Conservation (phyloP, 257 asterid genomes). For the Solanum peruvianum region DNA sequence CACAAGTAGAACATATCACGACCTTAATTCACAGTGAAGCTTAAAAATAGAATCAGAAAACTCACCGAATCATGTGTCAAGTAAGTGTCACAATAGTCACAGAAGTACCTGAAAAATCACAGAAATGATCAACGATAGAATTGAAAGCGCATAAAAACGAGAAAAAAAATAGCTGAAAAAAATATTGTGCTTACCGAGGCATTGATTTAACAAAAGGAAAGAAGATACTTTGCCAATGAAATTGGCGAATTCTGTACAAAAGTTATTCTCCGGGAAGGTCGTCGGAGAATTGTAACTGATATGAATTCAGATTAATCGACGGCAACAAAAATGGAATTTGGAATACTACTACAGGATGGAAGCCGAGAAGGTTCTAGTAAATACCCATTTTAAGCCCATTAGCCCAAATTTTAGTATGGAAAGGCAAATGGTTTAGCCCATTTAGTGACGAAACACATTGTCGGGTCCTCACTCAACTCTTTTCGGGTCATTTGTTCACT, state of each 20-base stretch:
- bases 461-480: background rate
- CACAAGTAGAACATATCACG: background rate
- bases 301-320: background rate
- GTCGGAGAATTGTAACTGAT: background rate
- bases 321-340: too few species aligned
- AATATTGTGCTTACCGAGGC: background rate
- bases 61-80: slow-evolving; percentile 91
- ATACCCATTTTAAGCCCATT: background rate
- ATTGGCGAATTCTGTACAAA: background rate
- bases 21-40: background rate
- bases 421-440: background rate
- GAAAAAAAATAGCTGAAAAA: background rate
- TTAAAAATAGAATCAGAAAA: background rate
- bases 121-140: background rate
- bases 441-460: background rate
- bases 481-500: background rate
- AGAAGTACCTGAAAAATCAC: slow-evolving; percentile 52
- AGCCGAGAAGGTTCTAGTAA: background rate
- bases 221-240: background rate
- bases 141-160: background rate
- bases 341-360: background rate
- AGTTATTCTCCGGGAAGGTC: background rate
- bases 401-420: background rate
- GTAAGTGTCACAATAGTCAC: slow-evolving; percentile 92
- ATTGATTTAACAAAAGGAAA: background rate